Base-by-base conservation (phyloP, 139 green algal genomes). In the Trebouxia sp. region DNA sequence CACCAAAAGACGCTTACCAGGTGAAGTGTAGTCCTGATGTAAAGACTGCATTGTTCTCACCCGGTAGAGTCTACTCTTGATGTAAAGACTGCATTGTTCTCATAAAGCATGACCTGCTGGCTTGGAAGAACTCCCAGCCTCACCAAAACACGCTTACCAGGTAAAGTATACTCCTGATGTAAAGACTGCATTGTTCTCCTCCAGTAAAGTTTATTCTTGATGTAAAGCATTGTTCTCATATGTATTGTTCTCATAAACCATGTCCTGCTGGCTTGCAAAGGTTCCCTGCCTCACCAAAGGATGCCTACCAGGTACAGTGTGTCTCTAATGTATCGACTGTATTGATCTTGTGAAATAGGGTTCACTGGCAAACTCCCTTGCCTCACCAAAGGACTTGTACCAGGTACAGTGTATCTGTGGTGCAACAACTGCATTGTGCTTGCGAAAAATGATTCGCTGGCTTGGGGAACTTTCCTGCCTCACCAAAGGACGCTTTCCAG, bases 211-310 rank as follows among this genome's bases (percentile, higher is more conserved):
- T 15, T 56, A 15, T 15, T 3, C 20, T 58, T 28, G 4, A 22
- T 22, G 22, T 17, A 22, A 6, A 17, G 26, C 50, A 17, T 58
- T 17, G 26, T 28, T 58, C 50, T 28, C 22, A 22, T 17, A 17
- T 17, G 50, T 22, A 58, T 17, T 28, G 20, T 22, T 58, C 20
- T 22, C 50, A 58, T 17, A 22, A 5, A 17, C 22, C 26, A n/a
- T 5, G 22, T 22, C 4, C 50, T 10, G 50, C 66, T 37, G 82
- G 50, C 42, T 17, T 58, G 7, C 38, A 80, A 10, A 28, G 24
- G 41, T 83, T 80, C 76, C 81, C 81, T 17, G 47, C 45, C 10
- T 30, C 26, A 6, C 47, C 72, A 17, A 22, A 35, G 8, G 26
- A 47, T 45, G 72, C 47, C 10, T 20, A 6, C 14, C 72, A 79